Conservation (phyloP, 2,329 filamentous ascomycete species). For the Exophiala lecanii-corni region DNA sequence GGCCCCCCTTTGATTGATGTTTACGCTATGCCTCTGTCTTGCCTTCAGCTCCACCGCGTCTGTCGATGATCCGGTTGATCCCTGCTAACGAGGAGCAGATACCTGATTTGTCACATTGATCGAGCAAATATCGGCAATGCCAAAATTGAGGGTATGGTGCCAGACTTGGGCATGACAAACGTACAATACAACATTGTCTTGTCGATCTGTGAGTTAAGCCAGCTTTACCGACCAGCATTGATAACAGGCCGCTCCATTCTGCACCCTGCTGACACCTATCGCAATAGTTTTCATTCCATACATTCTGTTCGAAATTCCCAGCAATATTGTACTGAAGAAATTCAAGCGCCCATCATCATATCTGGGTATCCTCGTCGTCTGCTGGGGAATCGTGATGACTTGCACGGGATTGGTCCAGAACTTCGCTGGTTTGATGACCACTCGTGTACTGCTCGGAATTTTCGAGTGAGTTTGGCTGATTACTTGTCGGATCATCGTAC, state of each 20-base stretch:
- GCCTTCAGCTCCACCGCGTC: too few relatives aligned
- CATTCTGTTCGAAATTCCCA: slow-evolving; percentile 49
- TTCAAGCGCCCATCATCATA: slow-evolving; percentile 11
- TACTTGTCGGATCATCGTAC: neutral
- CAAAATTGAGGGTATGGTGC: slow-evolving; percentile 39
- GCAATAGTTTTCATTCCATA: slow-evolving; percentile 13
- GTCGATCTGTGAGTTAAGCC: slow-evolving; percentile 10
- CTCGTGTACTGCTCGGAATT: slow-evolving; percentile 43
- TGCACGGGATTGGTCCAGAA: slow-evolving; percentile 47
- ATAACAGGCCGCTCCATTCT: too few relatives aligned
- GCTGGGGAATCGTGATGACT: slow-evolving; percentile 47
- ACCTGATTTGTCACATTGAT: slow-evolving; percentile 69
- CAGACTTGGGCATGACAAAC: slow-evolving; percentile 38
- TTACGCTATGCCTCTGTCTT: too few relatives aligned
- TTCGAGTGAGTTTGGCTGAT: slow-evolving; percentile 27
- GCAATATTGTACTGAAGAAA: slow-evolving; percentile 57
- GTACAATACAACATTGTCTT: slow-evolving; percentile 33
- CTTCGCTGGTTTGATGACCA: slow-evolving; percentile 41
- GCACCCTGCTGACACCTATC: too few relatives aligned
- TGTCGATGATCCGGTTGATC: too few relatives aligned
- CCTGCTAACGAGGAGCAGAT: too few relatives aligned
- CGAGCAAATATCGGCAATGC: slow-evolving; percentile 63
- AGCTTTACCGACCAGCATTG: too few relatives aligned
- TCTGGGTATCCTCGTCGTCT: slow-evolving; percentile 27
- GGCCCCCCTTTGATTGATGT: too few relatives aligned